Evolutionary conservation across 768 basidiomycete genomes (phyloP), one percentile per base, ranked within the genome.

Genomic region (Cyathus striatus): DNA sequence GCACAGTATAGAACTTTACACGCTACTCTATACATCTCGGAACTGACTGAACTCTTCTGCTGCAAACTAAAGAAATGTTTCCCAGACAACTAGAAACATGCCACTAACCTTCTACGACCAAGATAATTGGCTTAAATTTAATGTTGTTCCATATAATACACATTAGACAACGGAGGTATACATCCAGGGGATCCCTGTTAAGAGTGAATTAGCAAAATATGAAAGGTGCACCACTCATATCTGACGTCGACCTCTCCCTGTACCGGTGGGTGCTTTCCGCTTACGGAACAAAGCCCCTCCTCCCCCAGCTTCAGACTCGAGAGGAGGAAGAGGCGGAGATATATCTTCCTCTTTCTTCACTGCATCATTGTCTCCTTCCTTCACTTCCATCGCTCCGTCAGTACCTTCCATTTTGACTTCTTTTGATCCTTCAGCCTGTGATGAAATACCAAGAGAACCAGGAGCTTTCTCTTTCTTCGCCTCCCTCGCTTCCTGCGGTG

Each of bases 231-330:
- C n/a, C n/a, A n/a, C 30, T 32, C 30, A 32, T 4, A 32, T 16
- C n/a, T 55, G 50, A 22, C 63, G 53, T 39, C 61, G 57, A 1
- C 62, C 61, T 43, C 57, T 54, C 20, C 51, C 61, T n/a, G 56
- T 37, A 22, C 53, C 54, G 6, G 46, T 40, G 16, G 60, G 61
- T 5, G 52, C 51, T 46, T 59, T 64, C 23, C 65, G 59, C 39
- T 63, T 66, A 46, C 63, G 64, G 51, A 66, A 66, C 3, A 63
- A 23, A 21, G 51, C 47, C 12, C 36, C 49, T n/a, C 27, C 46
- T 45, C n/a, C n/a, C 7, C 51, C 26, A 20, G 49, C 40, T 13
- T 53, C 39, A 7, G 43, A 32, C 21, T 40, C 39, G 26, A 44
- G 47, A 40, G 49, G 23, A 23, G 39, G 41, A 5, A 36, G 27